Percentiles rank a stretch among this genome's conserved stretches.
phyloP scores from a whole-genome alignment of 208 protist genomes.

The Leishmania amazonensis region DNA sequence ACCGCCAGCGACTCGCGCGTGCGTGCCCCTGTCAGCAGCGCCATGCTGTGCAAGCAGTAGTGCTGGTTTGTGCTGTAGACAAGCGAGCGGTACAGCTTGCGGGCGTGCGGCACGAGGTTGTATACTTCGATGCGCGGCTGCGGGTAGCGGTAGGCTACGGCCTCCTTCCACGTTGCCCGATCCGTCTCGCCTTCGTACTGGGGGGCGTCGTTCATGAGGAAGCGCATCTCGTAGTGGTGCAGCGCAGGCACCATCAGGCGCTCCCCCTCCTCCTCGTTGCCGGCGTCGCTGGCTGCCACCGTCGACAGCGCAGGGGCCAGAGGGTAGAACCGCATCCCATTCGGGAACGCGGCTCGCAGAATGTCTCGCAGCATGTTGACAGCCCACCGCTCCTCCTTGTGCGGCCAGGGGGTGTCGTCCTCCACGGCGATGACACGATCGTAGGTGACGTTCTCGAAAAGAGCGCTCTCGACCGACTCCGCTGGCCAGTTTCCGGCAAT shows the following conservation, averaged over 20 bases:
- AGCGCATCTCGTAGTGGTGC: conserved; percentile 49
- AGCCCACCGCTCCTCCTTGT: conserved; percentile 72
- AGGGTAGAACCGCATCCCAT: conserved; percentile 51
- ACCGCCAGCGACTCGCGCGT: conserved; percentile 37
- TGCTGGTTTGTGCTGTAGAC: conserved; percentile 77
- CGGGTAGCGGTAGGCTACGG: conserved; percentile 63
- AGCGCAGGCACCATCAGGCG: conserved; percentile 15
- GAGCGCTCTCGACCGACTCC: conserved; percentile 32
- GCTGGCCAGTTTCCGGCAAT: conserved; percentile 41
- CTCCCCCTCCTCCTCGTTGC: conserved; percentile 7
- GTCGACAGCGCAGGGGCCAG: conserved; percentile 35
- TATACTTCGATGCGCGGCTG: conserved; percentile 59
- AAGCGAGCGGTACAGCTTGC: conserved; percentile 73
- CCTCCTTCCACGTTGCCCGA: conserved; percentile 83
- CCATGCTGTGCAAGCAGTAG: conserved; percentile 73
- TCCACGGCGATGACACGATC: conserved; percentile 51
- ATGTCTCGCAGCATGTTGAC: conserved; percentile 53
- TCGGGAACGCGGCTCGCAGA: conserved; percentile 39
- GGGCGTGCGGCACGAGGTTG: conserved; percentile 81
- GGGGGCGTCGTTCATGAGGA: conserved; percentile 63
- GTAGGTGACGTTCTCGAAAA: conserved; percentile 52
- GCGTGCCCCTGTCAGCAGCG: conserved; percentile 32
- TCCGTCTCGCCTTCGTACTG: conserved; percentile 64
- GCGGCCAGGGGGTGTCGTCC: conserved; percentile 51
- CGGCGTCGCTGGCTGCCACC: background rate